These are phyloP conservation scores for Plasmodium berghei DNA, from an alignment of 169 alveolate genomes.

Conservation along the genomic window DNA sequence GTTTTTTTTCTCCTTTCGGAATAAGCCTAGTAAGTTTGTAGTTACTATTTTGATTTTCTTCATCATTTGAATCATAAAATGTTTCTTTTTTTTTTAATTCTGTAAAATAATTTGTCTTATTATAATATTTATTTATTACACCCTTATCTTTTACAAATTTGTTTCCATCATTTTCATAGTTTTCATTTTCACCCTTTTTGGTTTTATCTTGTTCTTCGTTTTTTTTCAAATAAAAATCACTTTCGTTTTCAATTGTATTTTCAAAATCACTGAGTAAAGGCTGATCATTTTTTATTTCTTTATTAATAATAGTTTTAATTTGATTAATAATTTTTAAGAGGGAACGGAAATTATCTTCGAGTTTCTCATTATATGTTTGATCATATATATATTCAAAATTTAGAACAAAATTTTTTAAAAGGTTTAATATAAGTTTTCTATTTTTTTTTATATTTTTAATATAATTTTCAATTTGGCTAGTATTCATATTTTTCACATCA, in stretches of 20 bases:
- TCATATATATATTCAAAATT: constrained; percentile 50
- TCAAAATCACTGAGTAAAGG: neutral
- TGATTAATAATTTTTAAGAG: constrained; percentile 16
- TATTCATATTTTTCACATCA: neutral
- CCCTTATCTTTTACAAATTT: neutral
- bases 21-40: neutral
- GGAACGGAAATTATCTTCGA: constrained; percentile 30
- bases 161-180: neutral
- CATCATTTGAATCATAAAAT: neutral
- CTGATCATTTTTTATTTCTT: constrained; percentile 16
- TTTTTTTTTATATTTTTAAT: constrained; percentile 13
- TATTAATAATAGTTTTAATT: constrained; percentile 10
- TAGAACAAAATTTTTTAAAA: constrained; percentile 1
- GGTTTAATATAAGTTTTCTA: constrained; percentile 22
- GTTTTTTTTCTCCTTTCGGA: neutral
- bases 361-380: constrained; percentile 20
- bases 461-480: neutral
- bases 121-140: neutral
- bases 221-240: neutral
- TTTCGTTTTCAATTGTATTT: neutral
- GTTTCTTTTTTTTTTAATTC: neutral
- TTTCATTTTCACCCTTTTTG: neutral
- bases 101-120: neutral
- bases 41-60: neutral
- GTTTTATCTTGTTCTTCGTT: neutral